Conservation (phyloP, 192 early-diverging fungal genomes). For the Umbelopsis isabellina region DNA sequence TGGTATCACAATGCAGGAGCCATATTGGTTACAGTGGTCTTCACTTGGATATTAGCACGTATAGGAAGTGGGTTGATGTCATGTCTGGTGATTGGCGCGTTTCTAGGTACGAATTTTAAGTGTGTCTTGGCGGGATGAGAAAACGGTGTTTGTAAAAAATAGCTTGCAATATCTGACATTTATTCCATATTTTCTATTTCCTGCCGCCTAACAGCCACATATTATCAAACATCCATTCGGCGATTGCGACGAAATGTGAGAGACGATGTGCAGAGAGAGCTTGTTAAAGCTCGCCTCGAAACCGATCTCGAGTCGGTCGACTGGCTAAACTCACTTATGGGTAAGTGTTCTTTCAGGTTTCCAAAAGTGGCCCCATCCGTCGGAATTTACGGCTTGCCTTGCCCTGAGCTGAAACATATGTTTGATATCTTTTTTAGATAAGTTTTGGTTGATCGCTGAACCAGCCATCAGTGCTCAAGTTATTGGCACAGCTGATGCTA, state of each 20-base stretch:
- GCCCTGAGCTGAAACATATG: too few relatives aligned
- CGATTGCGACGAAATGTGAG: slow-evolving; percentile 69
- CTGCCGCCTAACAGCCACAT: slow-evolving; percentile 50
- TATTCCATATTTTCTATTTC: slow-evolving; percentile 10
- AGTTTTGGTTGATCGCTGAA: slow-evolving; percentile 93
- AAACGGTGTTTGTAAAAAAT: slow-evolving; percentile 7
- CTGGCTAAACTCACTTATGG: slow-evolving; percentile 78
- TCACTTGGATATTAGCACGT: slow-evolving; percentile 38
- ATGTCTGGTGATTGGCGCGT: slow-evolving; percentile 44
- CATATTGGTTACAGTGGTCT: slow-evolving; percentile 36
- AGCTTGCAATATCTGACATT: background rate
- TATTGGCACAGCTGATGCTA: slow-evolving; percentile 69
- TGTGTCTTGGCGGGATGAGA: too few relatives aligned
- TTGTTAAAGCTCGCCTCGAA: slow-evolving; percentile 53
- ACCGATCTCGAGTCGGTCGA: slow-evolving; percentile 70
- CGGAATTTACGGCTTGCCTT: too few relatives aligned
- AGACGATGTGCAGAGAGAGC: slow-evolving; percentile 71
- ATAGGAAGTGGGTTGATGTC: slow-evolving; percentile 42
- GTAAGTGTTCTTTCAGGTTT: background rate
- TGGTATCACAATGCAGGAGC: slow-evolving; percentile 44
- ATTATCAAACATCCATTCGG: slow-evolving; percentile 73
- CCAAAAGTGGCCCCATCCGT: background rate
- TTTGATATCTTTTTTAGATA: slow-evolving; percentile 58
- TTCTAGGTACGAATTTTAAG: slow-evolving; percentile 31
- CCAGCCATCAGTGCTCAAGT: slow-evolving; percentile 79